Evolutionary conservation across 2,329 filamentous ascomycete genomes (phyloP), one percentile per base, ranked within the genome.

Genomic region (Ophiostoma triangulosporum): DNA sequence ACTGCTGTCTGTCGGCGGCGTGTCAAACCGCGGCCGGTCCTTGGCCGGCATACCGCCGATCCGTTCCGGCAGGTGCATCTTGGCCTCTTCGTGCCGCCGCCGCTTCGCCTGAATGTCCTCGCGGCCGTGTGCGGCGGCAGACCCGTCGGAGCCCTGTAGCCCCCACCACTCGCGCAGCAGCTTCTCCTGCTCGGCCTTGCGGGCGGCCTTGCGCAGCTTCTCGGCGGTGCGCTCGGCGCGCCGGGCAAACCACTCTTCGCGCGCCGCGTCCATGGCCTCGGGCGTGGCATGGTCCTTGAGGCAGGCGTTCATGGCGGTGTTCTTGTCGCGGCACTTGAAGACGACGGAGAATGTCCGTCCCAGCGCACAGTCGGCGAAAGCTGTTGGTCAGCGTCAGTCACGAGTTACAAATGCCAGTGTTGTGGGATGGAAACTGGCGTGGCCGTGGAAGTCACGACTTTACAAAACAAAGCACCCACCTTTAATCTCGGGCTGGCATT

Each of bases 241-340:
- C 58, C 79, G 76, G 51, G 81, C 80, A 67, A 97, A 97, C 93
- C 93, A 98, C 66, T 97, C 89, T 68, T 89, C 86, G 51, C 93
- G 76, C 58, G 93, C 93, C 24, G 81, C 82, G 70, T 98, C 93
- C 68, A 94, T 79, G 66, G 94, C 88, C 53, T 78, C 81, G 58
- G 83, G 86, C 59, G 87, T 94, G 53, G 91, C 90, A 70, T 94
- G 85, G 54, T 76, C 69, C 61, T 90, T 76, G 89, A 98, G 96
- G 73, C 93, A 98, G 57, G 73, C 76, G 71, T 98, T 98, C 93
- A 98, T 98, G 33, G 77, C 75, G 58, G 84, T 81, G 63, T 89
- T 85, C 64, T 90, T 77, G 49, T 76, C 70, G 52, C 88, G 84
- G 73, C 93, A 98, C 52, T 82, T 78, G 74, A 93, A 96, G 12